phyloP scores from a whole-genome alignment of 2,329 filamentous ascomycete genomes.

The Exophiala dermatitidis region DNA sequence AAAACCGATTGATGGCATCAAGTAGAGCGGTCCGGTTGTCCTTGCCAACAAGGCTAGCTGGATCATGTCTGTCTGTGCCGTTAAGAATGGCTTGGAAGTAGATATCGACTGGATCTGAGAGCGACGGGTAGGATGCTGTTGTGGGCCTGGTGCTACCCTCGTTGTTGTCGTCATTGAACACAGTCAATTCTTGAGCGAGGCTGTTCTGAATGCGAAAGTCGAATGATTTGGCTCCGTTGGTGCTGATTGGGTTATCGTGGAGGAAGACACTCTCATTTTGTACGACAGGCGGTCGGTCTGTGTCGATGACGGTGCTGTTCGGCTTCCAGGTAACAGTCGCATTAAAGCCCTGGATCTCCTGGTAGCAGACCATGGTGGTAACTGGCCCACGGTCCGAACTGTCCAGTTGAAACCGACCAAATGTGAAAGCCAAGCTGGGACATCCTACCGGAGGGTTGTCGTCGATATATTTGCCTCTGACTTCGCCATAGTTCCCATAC shows the following conservation, averaged over 20 bases:
- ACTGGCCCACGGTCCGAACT: conserved; percentile 17
- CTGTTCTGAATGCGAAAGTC: conserved; percentile 27
- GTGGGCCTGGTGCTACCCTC: neutral
- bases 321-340: conserved; percentile 21
- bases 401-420: conserved; percentile 20
- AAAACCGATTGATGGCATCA: conserved; percentile 20
- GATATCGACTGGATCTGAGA: conserved; percentile 13
- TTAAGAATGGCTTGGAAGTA: conserved; percentile 26
- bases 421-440: conserved; percentile 25
- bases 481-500: conserved; percentile 22
- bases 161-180: conserved; percentile 15
- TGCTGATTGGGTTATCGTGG: conserved; percentile 19
- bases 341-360: conserved; percentile 21
- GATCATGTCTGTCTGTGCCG: conserved; percentile 11
- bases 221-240: conserved; percentile 18
- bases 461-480: conserved; percentile 21
- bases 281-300: conserved; percentile 10
- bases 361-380: conserved; percentile 25
- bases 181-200: conserved; percentile 21
- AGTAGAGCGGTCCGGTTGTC: conserved; percentile 17
- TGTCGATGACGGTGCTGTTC: conserved; percentile 22
- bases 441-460: conserved; percentile 26
- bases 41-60: conserved; percentile 11
- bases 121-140: conserved; percentile 10
- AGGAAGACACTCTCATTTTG: conserved; percentile 9